Conservation (phyloP, 2,329 filamentous ascomycete genomes). For the Hymenoscyphus fraxineus region DNA sequence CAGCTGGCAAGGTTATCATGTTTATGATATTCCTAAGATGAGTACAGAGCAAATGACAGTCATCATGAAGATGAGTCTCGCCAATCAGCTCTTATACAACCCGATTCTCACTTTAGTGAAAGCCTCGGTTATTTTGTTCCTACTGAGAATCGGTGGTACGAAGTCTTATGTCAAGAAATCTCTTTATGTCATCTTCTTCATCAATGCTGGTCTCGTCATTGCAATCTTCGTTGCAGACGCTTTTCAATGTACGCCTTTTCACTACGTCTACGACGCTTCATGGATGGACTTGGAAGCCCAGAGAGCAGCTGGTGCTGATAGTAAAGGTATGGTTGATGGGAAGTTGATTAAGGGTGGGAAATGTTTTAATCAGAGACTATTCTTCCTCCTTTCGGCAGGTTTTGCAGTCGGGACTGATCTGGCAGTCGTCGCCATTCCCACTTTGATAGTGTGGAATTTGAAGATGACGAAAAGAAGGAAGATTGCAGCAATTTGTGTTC, state of each 20-base stretch:
- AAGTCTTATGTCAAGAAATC: conserved; percentile 35
- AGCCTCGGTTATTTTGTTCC: conserved; percentile 43
- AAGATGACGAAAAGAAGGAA: conserved; percentile 62
- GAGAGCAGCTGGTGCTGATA: neutral
- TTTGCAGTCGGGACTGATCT: conserved; percentile 68
- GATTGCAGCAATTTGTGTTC: conserved; percentile 56
- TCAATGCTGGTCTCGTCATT: conserved; percentile 13
- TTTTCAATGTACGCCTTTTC: conserved; percentile 16
- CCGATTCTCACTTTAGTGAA: conserved; percentile 45
- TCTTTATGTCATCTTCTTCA: conserved; percentile 26
- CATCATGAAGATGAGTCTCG: neutral
- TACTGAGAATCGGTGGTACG: conserved; percentile 41
- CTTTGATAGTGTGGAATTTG: conserved; percentile 61
- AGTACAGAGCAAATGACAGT: neutral
- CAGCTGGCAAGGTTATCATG: conserved; percentile 5
- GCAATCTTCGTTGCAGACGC: conserved; percentile 12
- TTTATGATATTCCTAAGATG: conserved; percentile 4
- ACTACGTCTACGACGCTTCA: conserved; percentile 4
- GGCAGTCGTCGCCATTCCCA: conserved; percentile 60
- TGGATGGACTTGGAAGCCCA: neutral
- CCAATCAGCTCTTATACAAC: conserved; percentile 41
- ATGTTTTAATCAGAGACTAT: conserved; percentile 60
- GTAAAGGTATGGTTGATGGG: neutral
- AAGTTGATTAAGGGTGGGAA: conserved; percentile 22
- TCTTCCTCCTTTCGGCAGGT: conserved; percentile 63